Base-by-base conservation (phyloP, 345 rosid genomes). In the Limnanthes douglasii region DNA sequence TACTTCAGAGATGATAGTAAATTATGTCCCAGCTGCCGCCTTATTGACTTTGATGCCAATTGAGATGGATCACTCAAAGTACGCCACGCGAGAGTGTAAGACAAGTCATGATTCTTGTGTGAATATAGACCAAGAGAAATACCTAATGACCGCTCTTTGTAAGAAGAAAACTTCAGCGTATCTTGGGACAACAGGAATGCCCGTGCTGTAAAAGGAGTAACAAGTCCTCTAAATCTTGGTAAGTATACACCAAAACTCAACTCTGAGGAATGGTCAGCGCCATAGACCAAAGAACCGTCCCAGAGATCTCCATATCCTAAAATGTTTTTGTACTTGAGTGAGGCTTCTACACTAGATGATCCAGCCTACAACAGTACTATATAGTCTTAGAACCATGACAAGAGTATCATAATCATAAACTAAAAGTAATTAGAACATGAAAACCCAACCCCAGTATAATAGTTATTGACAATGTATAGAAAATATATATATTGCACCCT, bases 261-360 rank as follows among this genome's bases (percentile, higher is more conserved):
- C 74, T 90, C 96, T 5, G 79, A 62, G n/a, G 79, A 62, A 43
- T 63, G 79, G 47, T 85, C 90, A 61, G 57, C 70, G 37, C 92
- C 94, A 71, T 63, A 80, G 4, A 77, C 77, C 53, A 90, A 29
- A 44, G 88, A 67, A 24, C 78, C 70, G 38, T 90, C 93, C 98
- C 98, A 90, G 15, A 74, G 62, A 65, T 90, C 98, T 33, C 96
- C 95, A 64, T 65, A 69, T 6, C 98, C 98, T 54, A 80, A 69
- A 41, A 81, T 30, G 51, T 90, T 90, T 60, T 78, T 90, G 49
- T 70, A 75, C 58, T 71, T 84, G 27, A 84, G 41, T 6, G 80
- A 54, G 50, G 79, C 98, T 71, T 90, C 98, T 21, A 73, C 46
- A 8, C 88, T 68, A 12, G 86, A 80, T 56, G 92, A 75, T 45